These are phyloP conservation scores for Phytophthora fragariae DNA, from an alignment of 352 stramenopile genomes.

Conservation along the genomic window DNA sequence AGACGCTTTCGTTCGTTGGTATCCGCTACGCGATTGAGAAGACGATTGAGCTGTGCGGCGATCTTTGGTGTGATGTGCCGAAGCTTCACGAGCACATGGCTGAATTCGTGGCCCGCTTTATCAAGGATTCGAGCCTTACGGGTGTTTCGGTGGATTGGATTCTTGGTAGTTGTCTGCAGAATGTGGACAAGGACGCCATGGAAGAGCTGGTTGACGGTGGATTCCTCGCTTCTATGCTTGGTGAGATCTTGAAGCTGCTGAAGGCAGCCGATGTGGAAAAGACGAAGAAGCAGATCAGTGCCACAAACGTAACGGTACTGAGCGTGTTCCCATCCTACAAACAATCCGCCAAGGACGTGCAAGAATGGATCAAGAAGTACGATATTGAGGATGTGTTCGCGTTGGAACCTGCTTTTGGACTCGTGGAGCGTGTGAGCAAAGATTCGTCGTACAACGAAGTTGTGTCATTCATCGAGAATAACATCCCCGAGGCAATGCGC, in stretches of 20 bases:
- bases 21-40: slow-evolving; percentile 71
- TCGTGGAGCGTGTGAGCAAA: slow-evolving; percentile 58
- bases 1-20: slow-evolving; percentile 60
- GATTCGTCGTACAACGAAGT: slow-evolving; percentile 57
- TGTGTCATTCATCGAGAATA: slow-evolving; percentile 63
- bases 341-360: slow-evolving; percentile 57
- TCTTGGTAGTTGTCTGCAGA: slow-evolving; percentile 52
- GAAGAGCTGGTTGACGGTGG: slow-evolving; percentile 78
- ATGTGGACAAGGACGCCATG: slow-evolving; percentile 62
- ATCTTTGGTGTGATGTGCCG: slow-evolving; percentile 85
- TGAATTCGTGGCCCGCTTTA: slow-evolving; percentile 76
- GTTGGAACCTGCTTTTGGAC: slow-evolving; percentile 63
- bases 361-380: slow-evolving; percentile 78
- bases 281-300: slow-evolving; percentile 57
- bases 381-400: slow-evolving; percentile 60
- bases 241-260: slow-evolving; percentile 58
- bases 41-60: slow-evolving; percentile 61
- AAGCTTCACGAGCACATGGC: slow-evolving; percentile 83
- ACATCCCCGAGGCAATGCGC: slow-evolving; percentile 56
- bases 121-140: slow-evolving; percentile 63
- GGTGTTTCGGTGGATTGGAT: slow-evolving; percentile 79
- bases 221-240: slow-evolving; percentile 64
- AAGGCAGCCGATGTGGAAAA: slow-evolving; percentile 51
- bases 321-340: slow-evolving; percentile 66
- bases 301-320: slow-evolving; percentile 62